Percentiles rank a stretch among this genome's conserved stretches.
phyloP scores from a whole-genome alignment of 2,329 filamentous ascomycete species.

The Fusarium drepaniforme region DNA sequence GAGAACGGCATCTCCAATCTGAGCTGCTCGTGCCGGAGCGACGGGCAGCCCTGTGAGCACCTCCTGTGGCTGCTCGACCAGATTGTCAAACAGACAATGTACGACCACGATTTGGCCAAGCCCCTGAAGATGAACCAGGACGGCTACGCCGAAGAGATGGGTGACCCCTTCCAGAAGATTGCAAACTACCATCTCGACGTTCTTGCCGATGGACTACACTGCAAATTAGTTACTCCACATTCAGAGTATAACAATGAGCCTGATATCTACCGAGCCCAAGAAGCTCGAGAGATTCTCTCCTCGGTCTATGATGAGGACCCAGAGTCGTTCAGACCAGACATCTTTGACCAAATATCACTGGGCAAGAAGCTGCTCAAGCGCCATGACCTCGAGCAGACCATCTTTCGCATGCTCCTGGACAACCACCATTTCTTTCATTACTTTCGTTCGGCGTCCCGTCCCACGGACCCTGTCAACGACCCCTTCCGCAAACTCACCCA shows the following conservation, averaged over 20 bases:
- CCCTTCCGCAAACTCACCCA: constrained; percentile 62
- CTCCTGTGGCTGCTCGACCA: constrained; percentile 68
- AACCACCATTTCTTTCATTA: constrained; percentile 68
- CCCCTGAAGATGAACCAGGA: constrained; percentile 57
- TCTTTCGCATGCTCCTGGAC: constrained; percentile 66
- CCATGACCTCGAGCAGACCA: constrained; percentile 62
- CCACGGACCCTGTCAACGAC: constrained; percentile 59
- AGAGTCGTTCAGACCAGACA: constrained; percentile 61
- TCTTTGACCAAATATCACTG: constrained; percentile 51
- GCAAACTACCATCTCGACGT: constrained; percentile 64
- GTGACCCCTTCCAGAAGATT: constrained; percentile 62
- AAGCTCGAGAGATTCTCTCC: constrained; percentile 65
- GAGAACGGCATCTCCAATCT: constrained; percentile 55
- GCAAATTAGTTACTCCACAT: constrained; percentile 53
- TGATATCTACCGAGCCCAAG: constrained; percentile 56
- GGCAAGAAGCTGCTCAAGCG: constrained; percentile 55
- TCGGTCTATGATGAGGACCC: constrained; percentile 54
- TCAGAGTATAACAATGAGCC: constrained; percentile 46
- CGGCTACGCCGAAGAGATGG: constrained; percentile 61
- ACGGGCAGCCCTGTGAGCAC: constrained; percentile 60
- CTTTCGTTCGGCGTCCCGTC: constrained; percentile 60
- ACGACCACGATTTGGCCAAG: constrained; percentile 51
- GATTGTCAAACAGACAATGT: constrained; percentile 61
- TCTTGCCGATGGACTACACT: constrained; percentile 65
- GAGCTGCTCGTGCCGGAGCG: constrained; percentile 60